Evolutionary conservation across 2,329 filamentous ascomycete species (phyloP).

Genomic region (Hysterium pulicare): DNA sequence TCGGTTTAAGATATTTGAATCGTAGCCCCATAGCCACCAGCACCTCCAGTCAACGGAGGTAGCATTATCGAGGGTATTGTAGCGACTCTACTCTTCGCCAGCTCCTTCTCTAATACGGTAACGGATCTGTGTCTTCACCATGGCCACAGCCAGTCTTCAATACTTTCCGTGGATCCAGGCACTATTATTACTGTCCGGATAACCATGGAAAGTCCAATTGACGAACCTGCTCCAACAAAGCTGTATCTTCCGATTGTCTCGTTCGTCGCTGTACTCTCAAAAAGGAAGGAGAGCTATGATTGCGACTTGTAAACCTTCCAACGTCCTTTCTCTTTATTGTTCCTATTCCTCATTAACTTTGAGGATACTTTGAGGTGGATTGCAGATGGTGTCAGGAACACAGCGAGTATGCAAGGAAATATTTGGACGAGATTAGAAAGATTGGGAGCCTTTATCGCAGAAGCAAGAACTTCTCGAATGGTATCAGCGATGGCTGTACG

Average conservation of each 20-base stretch:
- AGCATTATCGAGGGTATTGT: constrained; percentile 78
- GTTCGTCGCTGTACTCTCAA: constrained; percentile 87
- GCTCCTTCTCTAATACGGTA: constrained; percentile 78
- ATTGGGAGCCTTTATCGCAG: constrained; percentile 50
- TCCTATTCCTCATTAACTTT: constrained; percentile 52
- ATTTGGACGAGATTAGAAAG: constrained; percentile 77
- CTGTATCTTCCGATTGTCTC: constrained; percentile 93
- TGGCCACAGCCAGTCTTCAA: constrained; percentile 84
- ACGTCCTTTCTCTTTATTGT: background rate
- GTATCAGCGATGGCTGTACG: constrained; percentile 62
- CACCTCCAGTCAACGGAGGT: constrained; percentile 84
- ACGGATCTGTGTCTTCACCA: constrained; percentile 78
- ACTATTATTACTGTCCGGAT: constrained; percentile 8
- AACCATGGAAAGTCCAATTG: constrained; percentile 16
- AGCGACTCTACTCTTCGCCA: constrained; percentile 74
- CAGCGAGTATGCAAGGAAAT: constrained; percentile 81
- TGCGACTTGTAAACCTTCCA: constrained; percentile 43
- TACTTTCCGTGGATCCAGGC: constrained; percentile 64
- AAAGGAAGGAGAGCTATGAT: constrained; percentile 84
- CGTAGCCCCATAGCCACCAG: constrained; percentile 94
- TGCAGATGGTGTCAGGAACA: constrained; percentile 89
- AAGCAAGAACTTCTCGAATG: constrained; percentile 54
- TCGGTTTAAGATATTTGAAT: constrained; percentile 92
- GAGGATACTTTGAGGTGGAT: constrained; percentile 89
- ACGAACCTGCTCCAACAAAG: constrained; percentile 77